phyloP scores from a whole-genome alignment of 805 yeast species.

The Kazachstania bromeliacearum region DNA sequence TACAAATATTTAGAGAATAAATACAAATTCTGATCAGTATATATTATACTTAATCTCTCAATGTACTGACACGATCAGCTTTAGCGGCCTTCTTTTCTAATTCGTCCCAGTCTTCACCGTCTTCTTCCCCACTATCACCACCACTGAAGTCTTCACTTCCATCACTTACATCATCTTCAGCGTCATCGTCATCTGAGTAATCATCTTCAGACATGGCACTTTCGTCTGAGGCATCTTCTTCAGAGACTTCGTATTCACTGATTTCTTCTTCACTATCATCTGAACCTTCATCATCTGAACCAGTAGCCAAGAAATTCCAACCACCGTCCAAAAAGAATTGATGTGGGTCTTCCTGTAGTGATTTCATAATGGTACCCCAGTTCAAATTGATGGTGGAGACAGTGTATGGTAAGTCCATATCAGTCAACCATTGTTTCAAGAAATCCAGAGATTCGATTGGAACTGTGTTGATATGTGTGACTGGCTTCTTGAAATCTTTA shows the following conservation, averaged over 20 bases:
- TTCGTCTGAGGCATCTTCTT: slow-evolving; percentile 36
- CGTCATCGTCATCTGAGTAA: slow-evolving; percentile 30
- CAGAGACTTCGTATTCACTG: slow-evolving; percentile 38
- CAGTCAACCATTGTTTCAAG: slow-evolving; percentile 94
- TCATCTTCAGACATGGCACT: slow-evolving; percentile 32
- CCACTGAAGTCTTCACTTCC: slow-evolving; percentile 23
- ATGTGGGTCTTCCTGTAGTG: slow-evolving; percentile 84
- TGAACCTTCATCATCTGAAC: slow-evolving; percentile 66
- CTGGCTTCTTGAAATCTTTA: slow-evolving; percentile 82
- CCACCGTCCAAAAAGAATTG: slow-evolving; percentile 93
- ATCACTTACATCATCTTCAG: slow-evolving; percentile 30
- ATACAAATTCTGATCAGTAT: neutral
- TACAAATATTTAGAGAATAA: too few relatives aligned
- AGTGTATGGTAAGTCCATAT: slow-evolving; percentile 89
- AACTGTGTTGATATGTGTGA: slow-evolving; percentile 86
- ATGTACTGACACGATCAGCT: slow-evolving; percentile 29
- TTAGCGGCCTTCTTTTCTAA: slow-evolving; percentile 33
- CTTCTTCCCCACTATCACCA: slow-evolving; percentile 26
- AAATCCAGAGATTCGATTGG: slow-evolving; percentile 89
- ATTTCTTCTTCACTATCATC: slow-evolving; percentile 62
- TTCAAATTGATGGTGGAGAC: slow-evolving; percentile 94
- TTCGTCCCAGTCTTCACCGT: slow-evolving; percentile 35
- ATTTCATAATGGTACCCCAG: slow-evolving; percentile 94
- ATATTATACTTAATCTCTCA: slow-evolving; percentile 14
- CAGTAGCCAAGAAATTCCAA: slow-evolving; percentile 88